Percentiles rank a stretch among this genome's conserved stretches.
Evolutionary conservation across 2,329 filamentous ascomycete genomes (phyloP).

Genomic region (Nigrograna mackinnonii): DNA sequence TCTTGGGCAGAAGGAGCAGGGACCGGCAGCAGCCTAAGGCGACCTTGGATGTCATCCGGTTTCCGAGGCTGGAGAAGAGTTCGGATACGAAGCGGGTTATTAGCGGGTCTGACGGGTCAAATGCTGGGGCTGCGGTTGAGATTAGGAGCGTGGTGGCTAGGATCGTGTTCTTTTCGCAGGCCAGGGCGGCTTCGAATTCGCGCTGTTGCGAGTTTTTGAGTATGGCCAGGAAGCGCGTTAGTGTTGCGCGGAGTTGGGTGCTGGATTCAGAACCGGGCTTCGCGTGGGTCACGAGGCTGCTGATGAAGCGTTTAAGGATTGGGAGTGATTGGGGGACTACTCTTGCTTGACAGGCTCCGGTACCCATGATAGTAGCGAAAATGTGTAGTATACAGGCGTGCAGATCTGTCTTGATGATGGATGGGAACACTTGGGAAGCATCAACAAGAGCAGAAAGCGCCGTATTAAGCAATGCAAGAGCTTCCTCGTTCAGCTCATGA

Average conservation of each 20-base stretch:
- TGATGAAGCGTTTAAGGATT: slow-evolving; percentile 88
- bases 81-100: slow-evolving; percentile 77
- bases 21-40: slow-evolving; percentile 89
- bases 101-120: slow-evolving; percentile 75
- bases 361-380: slow-evolving; percentile 89
- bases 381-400: slow-evolving; percentile 97
- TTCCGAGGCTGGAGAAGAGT: slow-evolving; percentile 80
- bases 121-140: slow-evolving; percentile 74
- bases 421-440: slow-evolving; percentile 91
- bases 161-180: slow-evolving; percentile 91
- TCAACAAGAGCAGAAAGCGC: slow-evolving; percentile 89
- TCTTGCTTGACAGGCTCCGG: slow-evolving; percentile 81
- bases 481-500: slow-evolving; percentile 84
- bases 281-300: slow-evolving; percentile 62
- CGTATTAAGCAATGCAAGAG: slow-evolving; percentile 76
- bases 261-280: slow-evolving; percentile 56
- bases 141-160: slow-evolving; percentile 88
- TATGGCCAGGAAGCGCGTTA: slow-evolving; percentile 81
- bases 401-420: slow-evolving; percentile 93
- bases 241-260: slow-evolving; percentile 77
- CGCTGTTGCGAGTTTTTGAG: slow-evolving; percentile 76
- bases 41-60: slow-evolving; percentile 83
- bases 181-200: slow-evolving; percentile 74
- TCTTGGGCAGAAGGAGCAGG: slow-evolving; percentile 68
- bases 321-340: slow-evolving; percentile 90